Evolutionary conservation across 1,139 yeast species (phyloP).

Genomic region (Pichia norvegensis): DNA sequence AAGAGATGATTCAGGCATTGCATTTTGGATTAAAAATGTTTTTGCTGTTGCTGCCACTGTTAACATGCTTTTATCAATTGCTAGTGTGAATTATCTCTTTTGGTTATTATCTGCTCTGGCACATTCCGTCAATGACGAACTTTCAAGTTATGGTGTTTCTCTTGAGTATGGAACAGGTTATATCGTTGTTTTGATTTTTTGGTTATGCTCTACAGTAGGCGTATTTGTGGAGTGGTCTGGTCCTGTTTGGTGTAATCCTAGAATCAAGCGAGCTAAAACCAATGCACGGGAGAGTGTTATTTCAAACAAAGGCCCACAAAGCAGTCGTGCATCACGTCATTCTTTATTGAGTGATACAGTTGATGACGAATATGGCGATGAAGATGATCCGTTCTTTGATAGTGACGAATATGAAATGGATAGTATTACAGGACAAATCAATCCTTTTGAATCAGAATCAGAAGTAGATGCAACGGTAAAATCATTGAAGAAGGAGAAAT

Average conservation of each 20-base stretch:
- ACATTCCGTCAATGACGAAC: conserved; percentile 28
- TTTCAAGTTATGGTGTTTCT: conserved; percentile 40
- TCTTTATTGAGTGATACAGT: too few relatives aligned
- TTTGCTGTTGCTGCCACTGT: conserved; percentile 33
- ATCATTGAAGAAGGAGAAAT: too few relatives aligned
- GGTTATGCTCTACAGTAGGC: conserved; percentile 30
- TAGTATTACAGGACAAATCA: not conserved
- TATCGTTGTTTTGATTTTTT: conserved; percentile 15
- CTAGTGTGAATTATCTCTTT: conserved; percentile 28
- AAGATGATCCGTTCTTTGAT: not conserved
- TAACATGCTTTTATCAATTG: conserved; percentile 5
- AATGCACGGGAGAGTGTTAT: not conserved
- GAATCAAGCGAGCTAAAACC: not conserved
- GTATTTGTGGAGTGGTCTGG: conserved; percentile 31
- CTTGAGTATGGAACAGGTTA: conserved; percentile 33
- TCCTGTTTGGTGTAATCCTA: conserved; percentile 36
- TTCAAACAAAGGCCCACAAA: conserved; percentile 5
- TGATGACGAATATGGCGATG: not conserved
- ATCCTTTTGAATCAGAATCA: not conserved
- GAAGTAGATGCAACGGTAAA: not conserved
- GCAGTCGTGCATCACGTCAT: too few relatives aligned
- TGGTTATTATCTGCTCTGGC: conserved; percentile 24
- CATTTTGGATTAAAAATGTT: conserved; percentile 18
- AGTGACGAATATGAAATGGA: not conserved
- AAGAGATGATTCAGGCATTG: conserved; percentile 29